A percentile compares a stretch with the other conserved stretches of the same genome.
These are phyloP conservation scores for Neurospora tetraspora DNA, from an alignment of 495 filamentous ascomycete species.

Conservation along the genomic window DNA sequence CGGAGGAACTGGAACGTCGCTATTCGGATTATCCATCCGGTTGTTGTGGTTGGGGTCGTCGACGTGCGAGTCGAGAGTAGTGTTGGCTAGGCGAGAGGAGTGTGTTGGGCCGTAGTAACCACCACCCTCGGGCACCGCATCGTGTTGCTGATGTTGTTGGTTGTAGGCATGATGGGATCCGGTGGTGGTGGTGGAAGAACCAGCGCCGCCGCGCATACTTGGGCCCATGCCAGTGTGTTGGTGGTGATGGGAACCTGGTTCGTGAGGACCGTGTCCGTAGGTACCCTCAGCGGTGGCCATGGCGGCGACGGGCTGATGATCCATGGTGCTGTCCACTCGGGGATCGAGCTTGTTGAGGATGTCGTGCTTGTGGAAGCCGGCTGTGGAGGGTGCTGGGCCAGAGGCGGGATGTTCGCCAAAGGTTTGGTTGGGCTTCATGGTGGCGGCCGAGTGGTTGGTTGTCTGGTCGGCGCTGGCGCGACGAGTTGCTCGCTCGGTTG, in stretches of 20 bases:
- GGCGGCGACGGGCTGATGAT: constrained; percentile 21
- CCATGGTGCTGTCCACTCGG: constrained; percentile 42
- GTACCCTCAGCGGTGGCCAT: constrained; percentile 21
- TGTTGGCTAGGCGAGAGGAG: constrained; percentile 21
- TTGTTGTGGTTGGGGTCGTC: constrained; percentile 15
- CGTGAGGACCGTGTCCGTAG: constrained; percentile 25
- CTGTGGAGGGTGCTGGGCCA: constrained; percentile 20
- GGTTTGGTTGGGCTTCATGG: constrained; percentile 1
- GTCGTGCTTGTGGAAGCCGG: constrained; percentile 46
- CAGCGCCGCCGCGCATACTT: constrained; percentile 4
- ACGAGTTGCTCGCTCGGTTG: neutral
- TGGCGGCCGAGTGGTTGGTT: neutral
- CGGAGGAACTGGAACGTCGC: neutral
- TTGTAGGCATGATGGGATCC: constrained; percentile 7
- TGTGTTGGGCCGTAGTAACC: constrained; percentile 25
- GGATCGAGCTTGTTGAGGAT: constrained; percentile 61
- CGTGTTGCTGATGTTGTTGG: constrained; percentile 15
- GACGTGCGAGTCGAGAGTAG: constrained; percentile 10
- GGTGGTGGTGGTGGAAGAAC: neutral
- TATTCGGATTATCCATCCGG: neutral
- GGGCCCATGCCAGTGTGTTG: neutral
- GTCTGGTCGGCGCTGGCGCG: neutral
- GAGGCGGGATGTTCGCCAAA: constrained; percentile 18
- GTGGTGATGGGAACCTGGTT: constrained; percentile 13
- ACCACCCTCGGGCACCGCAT: constrained; percentile 19